Conservation (phyloP, 2,329 filamentous ascomycete genomes). For the Xylariaceae sp. region DNA sequence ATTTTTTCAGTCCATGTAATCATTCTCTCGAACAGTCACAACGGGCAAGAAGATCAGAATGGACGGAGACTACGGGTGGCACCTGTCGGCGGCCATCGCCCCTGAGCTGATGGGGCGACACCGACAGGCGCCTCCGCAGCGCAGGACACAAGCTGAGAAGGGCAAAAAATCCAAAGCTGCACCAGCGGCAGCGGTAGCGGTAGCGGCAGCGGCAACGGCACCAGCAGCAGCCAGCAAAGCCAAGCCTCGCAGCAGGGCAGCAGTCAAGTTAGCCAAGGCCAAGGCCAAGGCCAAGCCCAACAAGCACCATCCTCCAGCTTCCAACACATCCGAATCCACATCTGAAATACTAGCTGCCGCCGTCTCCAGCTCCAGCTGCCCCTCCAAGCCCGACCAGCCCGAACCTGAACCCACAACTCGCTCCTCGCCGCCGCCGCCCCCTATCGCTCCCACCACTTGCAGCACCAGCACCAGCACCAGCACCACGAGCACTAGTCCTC, state of each 20-base stretch:
- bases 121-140: neutral
- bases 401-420: no score
- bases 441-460: no score
- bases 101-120: neutral
- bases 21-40: neutral
- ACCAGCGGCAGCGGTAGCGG: no score
- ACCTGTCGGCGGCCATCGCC: neutral
- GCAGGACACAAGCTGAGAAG: neutral
- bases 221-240: no score
- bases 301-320: constrained; percentile 16
- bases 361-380: no score
- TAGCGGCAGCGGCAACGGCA: no score
- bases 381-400: no score
- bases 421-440: no score
- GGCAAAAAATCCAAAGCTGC: neutral
- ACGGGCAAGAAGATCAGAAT: neutral
- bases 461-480: no score
- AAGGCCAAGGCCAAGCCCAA: neutral
- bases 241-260: neutral
- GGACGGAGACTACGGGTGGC: neutral
- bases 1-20: neutral
- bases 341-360: no score
- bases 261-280: neutral
- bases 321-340: no score
- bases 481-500: no score